These are phyloP conservation scores for Claviceps spartinae DNA, from an alignment of 2,329 filamentous ascomycete species.

Conservation along the genomic window DNA sequence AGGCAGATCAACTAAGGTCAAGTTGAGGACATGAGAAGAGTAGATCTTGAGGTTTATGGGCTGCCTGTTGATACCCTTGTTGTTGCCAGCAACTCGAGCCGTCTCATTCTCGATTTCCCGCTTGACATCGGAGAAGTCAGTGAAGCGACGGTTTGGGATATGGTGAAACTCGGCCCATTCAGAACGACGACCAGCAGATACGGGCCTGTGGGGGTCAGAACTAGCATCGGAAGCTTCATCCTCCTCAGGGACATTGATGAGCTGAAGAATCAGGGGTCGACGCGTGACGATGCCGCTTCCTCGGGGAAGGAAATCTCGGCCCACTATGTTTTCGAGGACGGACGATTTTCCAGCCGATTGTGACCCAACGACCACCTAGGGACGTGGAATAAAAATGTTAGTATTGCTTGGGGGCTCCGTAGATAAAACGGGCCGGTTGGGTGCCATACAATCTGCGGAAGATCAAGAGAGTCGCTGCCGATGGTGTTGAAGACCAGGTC, in stretches of 20 bases:
- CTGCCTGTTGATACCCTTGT: constrained; percentile 95
- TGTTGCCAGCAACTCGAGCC: constrained; percentile 76
- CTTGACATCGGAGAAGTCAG: constrained; percentile 86
- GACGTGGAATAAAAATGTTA: constrained; percentile 8
- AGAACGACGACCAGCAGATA: constrained; percentile 51
- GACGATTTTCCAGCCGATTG: constrained; percentile 98
- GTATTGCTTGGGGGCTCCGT: constrained; percentile 1
- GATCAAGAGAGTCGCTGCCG: constrained; percentile 91
- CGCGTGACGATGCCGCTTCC: constrained; percentile 95
- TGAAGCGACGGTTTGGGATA: constrained; percentile 76
- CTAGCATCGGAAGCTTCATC: constrained; percentile 50
- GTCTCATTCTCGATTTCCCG: constrained; percentile 97
- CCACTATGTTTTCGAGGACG: constrained; percentile 96
- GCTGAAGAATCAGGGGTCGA: constrained; percentile 85
- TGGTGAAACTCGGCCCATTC: constrained; percentile 96
- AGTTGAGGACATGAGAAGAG: constrained; percentile 88
- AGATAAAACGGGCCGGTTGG: neutral
- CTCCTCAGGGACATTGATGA: constrained; percentile 89
- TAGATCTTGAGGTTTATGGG: constrained; percentile 98
- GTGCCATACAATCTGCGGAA: constrained; percentile 82
- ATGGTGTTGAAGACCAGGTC: constrained; percentile 99
- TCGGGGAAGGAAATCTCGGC: constrained; percentile 89
- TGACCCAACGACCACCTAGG: constrained; percentile 89
- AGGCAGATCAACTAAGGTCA: constrained; percentile 91
- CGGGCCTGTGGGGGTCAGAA: constrained; percentile 61